Evolutionary conservation across 805 yeast species (phyloP).

Genomic region (Lachancea sp.): DNA sequence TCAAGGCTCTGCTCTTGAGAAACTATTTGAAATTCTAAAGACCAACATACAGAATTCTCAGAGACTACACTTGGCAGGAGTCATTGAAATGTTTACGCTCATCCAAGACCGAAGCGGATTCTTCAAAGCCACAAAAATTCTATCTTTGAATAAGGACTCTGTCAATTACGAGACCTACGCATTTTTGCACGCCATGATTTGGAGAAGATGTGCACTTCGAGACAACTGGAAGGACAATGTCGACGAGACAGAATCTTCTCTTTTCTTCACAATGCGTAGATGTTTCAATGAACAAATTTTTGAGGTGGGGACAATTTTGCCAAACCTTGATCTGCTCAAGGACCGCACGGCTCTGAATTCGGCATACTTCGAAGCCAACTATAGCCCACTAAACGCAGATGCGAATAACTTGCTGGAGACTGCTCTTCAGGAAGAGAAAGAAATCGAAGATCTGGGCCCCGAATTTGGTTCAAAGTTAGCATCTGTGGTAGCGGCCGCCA

Average conservation of each 20-base stretch:
- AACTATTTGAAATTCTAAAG: constrained; percentile 21
- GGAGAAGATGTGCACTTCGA: constrained; percentile 52
- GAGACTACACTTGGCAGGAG: constrained; percentile 38
- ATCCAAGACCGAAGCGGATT: constrained; percentile 35
- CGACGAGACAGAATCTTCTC: constrained; percentile 38
- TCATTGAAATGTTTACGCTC: constrained; percentile 48
- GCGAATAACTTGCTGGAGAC: constrained; percentile 9
- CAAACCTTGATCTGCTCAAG: constrained; percentile 16
- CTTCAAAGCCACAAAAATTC: constrained; percentile 45
- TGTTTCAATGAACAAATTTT: constrained; percentile 33
- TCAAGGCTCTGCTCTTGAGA: constrained; percentile 13
- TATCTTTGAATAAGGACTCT: constrained; percentile 34
- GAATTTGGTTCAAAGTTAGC: constrained; percentile 29
- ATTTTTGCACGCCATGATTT: constrained; percentile 36
- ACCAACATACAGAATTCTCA: constrained; percentile 27
- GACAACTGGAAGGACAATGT: constrained; percentile 44
- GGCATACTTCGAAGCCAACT: constrained; percentile 16
- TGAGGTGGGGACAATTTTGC: constrained; percentile 25
- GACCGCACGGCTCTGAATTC: constrained; percentile 13
- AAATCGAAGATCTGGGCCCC: constrained; percentile 8
- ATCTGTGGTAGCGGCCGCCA: constrained; percentile 35
- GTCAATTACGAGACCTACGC: constrained; percentile 30
- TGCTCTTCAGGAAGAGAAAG: constrained; percentile 16
- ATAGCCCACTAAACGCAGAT: constrained; percentile 9
- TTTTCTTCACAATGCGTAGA: constrained; percentile 41